A percentile compares a stretch with the other conserved stretches of the same genome.
Conservation (phyloP, 306 rosid genomes). For the Canavalia gladiata region DNA sequence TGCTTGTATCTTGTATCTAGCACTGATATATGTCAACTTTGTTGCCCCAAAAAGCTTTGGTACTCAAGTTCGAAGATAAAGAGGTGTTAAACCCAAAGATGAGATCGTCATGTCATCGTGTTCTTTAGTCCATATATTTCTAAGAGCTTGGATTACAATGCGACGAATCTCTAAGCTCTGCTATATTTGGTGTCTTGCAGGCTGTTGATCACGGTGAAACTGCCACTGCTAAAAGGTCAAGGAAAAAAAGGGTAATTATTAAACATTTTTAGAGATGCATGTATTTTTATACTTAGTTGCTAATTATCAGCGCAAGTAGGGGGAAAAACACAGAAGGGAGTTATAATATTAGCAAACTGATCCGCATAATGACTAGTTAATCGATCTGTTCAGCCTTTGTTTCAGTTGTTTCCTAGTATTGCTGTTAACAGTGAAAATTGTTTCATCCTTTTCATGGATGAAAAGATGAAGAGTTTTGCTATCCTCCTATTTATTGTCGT, state of each 20-base stretch:
- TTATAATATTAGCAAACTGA: background rate
- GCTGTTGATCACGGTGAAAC: constrained; percentile 51
- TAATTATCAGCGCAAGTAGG: background rate
- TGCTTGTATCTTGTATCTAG: background rate
- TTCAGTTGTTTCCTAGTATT: background rate
- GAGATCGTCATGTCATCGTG: background rate
- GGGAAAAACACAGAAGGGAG: background rate
- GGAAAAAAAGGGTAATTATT: constrained; percentile 71
- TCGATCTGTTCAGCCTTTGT: background rate
- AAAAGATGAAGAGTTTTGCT: background rate
- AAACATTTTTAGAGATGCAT: background rate
- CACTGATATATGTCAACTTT: background rate
- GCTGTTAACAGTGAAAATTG: constrained; percentile 9
- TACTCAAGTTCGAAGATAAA: background rate
- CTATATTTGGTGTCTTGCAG: constrained; percentile 47
- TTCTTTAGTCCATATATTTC: background rate
- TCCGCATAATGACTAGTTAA: background rate
- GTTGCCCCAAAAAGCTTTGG: background rate
- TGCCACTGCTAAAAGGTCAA: constrained; percentile 58
- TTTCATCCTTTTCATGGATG: constrained; percentile 2
- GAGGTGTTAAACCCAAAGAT: background rate
- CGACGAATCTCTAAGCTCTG: constrained; percentile 13
- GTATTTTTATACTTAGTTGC: background rate
- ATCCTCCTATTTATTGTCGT: too few species aligned
- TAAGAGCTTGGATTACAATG: background rate